Evolutionary conservation across 805 yeast genomes (phyloP).

Genomic region (Candida piceae): DNA sequence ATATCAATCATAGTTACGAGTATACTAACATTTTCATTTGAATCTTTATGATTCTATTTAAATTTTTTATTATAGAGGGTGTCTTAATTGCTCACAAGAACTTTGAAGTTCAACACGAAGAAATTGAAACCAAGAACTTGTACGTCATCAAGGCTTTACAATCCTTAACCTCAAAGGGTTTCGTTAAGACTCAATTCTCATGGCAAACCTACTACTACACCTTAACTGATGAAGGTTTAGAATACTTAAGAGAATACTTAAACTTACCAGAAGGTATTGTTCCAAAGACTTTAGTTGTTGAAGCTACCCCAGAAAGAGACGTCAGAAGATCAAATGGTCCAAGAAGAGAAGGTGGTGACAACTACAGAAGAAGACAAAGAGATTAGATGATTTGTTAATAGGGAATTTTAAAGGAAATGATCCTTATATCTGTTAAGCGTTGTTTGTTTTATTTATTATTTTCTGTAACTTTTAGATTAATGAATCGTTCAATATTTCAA

Average conservation of each 20-base stretch:
- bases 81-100: slow-evolving; percentile 99
- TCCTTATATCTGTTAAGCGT: slow-evolving; percentile 1
- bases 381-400: slow-evolving; percentile 23
- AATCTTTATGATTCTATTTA: too few species aligned
- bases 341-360: slow-evolving; percentile 49
- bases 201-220: slow-evolving; percentile 99
- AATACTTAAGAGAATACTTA: slow-evolving; percentile 95
- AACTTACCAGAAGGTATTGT: slow-evolving; percentile 98
- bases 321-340: slow-evolving; percentile 43
- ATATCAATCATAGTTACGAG: too few species aligned
- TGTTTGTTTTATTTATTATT: slow-evolving; percentile 1
- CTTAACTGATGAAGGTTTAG: slow-evolving; percentile 99
- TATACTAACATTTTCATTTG: too few species aligned
- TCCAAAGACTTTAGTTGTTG: slow-evolving; percentile 97
- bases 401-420: slow-evolving; percentile 3
- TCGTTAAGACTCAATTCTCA: slow-evolving; percentile 99
- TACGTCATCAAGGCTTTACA: slow-evolving; percentile 98
- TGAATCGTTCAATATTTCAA: slow-evolving; percentile 4
- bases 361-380: slow-evolving; percentile 59
- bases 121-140: slow-evolving; percentile 96
- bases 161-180: slow-evolving; percentile 98
- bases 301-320: slow-evolving; percentile 77
- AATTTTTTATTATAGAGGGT: slow-evolving; percentile 74
- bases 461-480: slow-evolving; percentile 3
- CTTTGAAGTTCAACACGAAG: slow-evolving; percentile 97